Percentiles rank a stretch among this genome's conserved stretches.
Conservation (phyloP, 2,329 filamentous ascomycete species). For the Penicillium sp. region DNA sequence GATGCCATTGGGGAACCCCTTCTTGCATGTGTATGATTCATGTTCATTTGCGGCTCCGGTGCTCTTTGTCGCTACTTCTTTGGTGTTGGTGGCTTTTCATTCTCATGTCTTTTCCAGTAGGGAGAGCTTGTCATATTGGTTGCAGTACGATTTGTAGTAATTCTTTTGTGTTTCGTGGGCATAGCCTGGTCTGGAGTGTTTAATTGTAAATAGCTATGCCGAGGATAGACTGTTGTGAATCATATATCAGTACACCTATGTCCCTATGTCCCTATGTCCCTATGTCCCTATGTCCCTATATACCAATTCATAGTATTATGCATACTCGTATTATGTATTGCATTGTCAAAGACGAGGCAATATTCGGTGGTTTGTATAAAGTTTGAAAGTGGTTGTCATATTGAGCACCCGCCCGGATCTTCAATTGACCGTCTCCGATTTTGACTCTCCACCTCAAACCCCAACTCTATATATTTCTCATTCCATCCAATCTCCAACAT, state of each 20-base stretch:
- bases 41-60: conserved; percentile 24
- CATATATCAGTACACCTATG: too few relatives aligned
- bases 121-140: conserved; percentile 8
- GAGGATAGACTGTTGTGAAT: conserved; percentile 19
- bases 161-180: conserved; percentile 10
- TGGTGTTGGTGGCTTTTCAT: conserved; percentile 26
- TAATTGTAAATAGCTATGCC: conserved; percentile 26
- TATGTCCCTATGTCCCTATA: too few relatives aligned
- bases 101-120: conserved; percentile 13
- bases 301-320: too few relatives aligned
- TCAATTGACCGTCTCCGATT: conserved; percentile 17
- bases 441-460: neutral
- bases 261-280: too few relatives aligned
- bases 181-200: conserved; percentile 19
- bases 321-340: too few relatives aligned
- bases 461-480: conserved; percentile 4
- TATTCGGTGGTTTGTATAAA: neutral
- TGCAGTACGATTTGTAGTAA: conserved; percentile 21
- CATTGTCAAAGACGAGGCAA: too few relatives aligned
- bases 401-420: conserved; percentile 12
- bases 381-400: neutral
- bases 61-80: conserved; percentile 14
- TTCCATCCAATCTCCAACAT: neutral
- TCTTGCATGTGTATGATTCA: conserved; percentile 29
- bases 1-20: conserved; percentile 2